Percentiles rank a stretch among this genome's conserved stretches.
These are phyloP conservation scores for Lentinula raphanica DNA, from an alignment of 768 basidiomycete species.

Conservation along the genomic window DNA sequence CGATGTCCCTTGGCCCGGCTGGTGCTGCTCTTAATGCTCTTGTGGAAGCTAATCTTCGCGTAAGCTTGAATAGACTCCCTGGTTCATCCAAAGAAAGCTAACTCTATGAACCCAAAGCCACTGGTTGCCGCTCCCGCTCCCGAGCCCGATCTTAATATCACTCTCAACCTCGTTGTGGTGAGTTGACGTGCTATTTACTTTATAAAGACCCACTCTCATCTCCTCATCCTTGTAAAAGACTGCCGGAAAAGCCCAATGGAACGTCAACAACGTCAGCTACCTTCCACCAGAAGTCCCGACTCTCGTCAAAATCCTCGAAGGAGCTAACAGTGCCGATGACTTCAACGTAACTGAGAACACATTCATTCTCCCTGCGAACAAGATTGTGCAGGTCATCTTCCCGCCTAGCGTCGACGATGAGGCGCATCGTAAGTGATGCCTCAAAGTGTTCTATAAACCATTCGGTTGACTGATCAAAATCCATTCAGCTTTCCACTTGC, in stretches of 20 bases:
- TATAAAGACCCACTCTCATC: too few relatives aligned
- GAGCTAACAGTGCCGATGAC: slow-evolving; percentile 21
- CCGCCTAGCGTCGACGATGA: slow-evolving; percentile 24
- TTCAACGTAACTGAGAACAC: slow-evolving; percentile 31
- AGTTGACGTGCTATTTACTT: too few relatives aligned
- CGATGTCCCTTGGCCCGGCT: slow-evolving; percentile 16
- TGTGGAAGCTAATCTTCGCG: slow-evolving; percentile 10
- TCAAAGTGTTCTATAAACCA: neutral
- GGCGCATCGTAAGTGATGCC: slow-evolving; percentile 13
- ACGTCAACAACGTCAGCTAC: slow-evolving; percentile 28
- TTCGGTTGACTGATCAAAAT: neutral
- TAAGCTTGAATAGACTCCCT: slow-evolving; percentile 4
- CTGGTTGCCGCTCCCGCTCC: slow-evolving; percentile 15
- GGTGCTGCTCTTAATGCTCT: slow-evolving; percentile 2
- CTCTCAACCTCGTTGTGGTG: slow-evolving; percentile 19
- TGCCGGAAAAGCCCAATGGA: slow-evolving; percentile 22
- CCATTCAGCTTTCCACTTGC: slow-evolving; percentile 20
- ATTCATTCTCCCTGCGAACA: slow-evolving; percentile 32
- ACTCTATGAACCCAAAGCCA: slow-evolving; percentile 7
- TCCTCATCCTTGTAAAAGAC: too few relatives aligned
- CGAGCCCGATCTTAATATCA: slow-evolving; percentile 18
- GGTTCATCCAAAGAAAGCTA: neutral
- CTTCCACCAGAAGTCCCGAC: slow-evolving; percentile 20
- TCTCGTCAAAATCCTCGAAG: slow-evolving; percentile 28
- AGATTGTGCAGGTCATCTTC: slow-evolving; percentile 34